Evolutionary conservation across 1,284 basidiomycete genomes (phyloP).

Genomic region (Ganoderma lingzhi): DNA sequence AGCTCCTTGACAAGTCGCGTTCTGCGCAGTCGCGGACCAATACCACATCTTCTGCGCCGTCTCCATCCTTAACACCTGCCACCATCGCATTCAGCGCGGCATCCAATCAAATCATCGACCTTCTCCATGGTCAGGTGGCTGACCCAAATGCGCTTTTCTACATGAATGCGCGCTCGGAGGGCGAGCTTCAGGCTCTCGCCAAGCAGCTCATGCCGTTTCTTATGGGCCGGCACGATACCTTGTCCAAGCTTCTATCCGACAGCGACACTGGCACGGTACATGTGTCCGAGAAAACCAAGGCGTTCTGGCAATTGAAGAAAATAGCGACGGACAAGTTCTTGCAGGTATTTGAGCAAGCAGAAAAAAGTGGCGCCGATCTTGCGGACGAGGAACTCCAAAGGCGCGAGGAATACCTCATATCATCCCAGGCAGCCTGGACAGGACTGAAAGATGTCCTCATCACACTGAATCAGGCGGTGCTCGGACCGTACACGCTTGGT

Average conservation of each 20-base stretch:
- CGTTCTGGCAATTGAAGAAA: conserved; percentile 64
- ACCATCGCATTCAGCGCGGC: conserved; percentile 75
- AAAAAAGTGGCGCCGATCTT: conserved; percentile 50
- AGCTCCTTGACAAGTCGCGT: conserved; percentile 86
- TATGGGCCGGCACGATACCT: conserved; percentile 55
- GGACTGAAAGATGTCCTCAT: conserved; percentile 53
- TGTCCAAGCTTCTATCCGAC: conserved; percentile 62
- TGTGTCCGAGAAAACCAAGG: conserved; percentile 68
- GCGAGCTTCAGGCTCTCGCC: conserved; percentile 52
- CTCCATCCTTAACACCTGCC: conserved; percentile 81
- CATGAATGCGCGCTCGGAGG: conserved; percentile 60
- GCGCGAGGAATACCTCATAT: conserved; percentile 47
- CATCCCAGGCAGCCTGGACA: conserved; percentile 51
- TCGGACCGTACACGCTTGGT: conserved; percentile 80
- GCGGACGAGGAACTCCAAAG: conserved; percentile 40
- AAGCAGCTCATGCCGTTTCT: conserved; percentile 53
- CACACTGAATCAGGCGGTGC: conserved; percentile 64
- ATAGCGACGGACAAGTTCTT: conserved; percentile 53
- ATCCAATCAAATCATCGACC: conserved; percentile 68
- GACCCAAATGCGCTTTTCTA: conserved; percentile 60
- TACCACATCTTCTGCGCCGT: conserved; percentile 74
- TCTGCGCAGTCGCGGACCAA: conserved; percentile 70
- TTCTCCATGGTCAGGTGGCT: conserved; percentile 66
- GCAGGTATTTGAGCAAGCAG: conserved; percentile 53
- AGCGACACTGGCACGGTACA: conserved; percentile 54